Percentiles rank a stretch among this genome's conserved stretches.
Conservation (phyloP, 2,329 filamentous ascomycete species). For the Helminthosporium solani region DNA sequence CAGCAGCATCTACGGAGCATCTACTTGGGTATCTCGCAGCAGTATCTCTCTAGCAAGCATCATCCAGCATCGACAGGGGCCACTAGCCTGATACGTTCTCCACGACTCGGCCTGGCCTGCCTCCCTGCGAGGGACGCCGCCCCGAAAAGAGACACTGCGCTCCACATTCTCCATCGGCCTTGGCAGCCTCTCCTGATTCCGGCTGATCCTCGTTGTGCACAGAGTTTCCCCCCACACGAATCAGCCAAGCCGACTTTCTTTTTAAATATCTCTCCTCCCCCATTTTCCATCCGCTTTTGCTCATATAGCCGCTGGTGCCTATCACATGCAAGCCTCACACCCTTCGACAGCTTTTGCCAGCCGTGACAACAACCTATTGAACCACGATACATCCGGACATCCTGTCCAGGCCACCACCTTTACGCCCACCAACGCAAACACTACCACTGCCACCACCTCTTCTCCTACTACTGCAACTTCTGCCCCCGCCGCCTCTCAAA, state of each 20-base stretch:
- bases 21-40: too few relatives aligned
- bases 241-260: slow-evolving; percentile 26
- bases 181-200: slow-evolving; percentile 31
- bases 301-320: slow-evolving; percentile 22
- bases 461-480: slow-evolving; percentile 13
- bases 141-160: slow-evolving; percentile 21
- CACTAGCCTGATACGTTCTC: slow-evolving; percentile 26
- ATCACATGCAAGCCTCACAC: slow-evolving; percentile 44
- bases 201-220: slow-evolving; percentile 33
- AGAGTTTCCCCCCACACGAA: slow-evolving; percentile 26
- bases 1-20: too few relatives aligned
- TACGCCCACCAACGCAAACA: slow-evolving; percentile 8
- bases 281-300: slow-evolving; percentile 38
- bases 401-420: slow-evolving; percentile 11
- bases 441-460: slow-evolving; percentile 1
- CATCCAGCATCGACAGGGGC: slow-evolving; percentile 18
- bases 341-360: slow-evolving; percentile 39
- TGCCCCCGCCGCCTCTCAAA: slow-evolving; percentile 1
- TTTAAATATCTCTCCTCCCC: slow-evolving; percentile 41
- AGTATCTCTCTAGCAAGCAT: too few relatives aligned
- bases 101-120: slow-evolving; percentile 17
- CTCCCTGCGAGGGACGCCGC: slow-evolving; percentile 15
- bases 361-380: slow-evolving; percentile 39
- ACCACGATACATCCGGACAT: slow-evolving; percentile 29
- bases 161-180: slow-evolving; percentile 17